phyloP scores from a whole-genome alignment of 768 basidiomycete species.

The Trametopsis cervina region DNA sequence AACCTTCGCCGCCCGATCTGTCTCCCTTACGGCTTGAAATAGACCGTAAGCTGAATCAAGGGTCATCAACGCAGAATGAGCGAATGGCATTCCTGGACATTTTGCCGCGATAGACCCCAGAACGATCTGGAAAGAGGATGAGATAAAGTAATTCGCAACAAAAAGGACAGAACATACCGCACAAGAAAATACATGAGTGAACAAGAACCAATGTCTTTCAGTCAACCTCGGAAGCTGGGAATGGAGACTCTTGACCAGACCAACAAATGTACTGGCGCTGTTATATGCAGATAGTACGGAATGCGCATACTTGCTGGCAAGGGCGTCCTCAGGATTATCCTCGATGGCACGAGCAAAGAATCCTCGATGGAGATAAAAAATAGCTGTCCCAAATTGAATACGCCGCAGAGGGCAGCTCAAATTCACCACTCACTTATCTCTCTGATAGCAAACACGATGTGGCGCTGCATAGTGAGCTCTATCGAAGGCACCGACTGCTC shows the following conservation, averaged over 20 bases:
- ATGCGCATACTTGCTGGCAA: conserved; percentile 61
- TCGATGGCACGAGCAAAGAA: conserved; percentile 68
- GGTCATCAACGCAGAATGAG: conserved; percentile 60
- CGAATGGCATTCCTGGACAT: conserved; percentile 50
- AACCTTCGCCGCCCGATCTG: conserved; percentile 48
- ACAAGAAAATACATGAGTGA: conserved; percentile 69
- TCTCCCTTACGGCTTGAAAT: conserved; percentile 49
- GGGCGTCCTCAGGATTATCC: conserved; percentile 54
- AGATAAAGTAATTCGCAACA: not conserved
- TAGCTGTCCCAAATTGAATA: conserved; percentile 28
- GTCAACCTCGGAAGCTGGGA: conserved; percentile 61
- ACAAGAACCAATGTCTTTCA: conserved; percentile 67
- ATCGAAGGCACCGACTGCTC: conserved; percentile 34
- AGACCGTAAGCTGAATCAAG: conserved; percentile 56
- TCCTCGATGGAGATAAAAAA: conserved; percentile 71
- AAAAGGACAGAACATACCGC: conserved; percentile 35
- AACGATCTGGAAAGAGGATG: conserved; percentile 41
- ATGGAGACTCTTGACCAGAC: conserved; percentile 54
- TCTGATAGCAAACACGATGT: conserved; percentile 58
- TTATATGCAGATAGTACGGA: conserved; percentile 64
- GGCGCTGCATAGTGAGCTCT: conserved; percentile 61
- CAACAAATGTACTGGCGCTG: conserved; percentile 65
- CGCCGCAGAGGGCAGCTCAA: too few relatives aligned
- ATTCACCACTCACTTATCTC: conserved; percentile 49
- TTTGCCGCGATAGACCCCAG: conserved; percentile 64